Evolutionary conservation across 2,329 filamentous ascomycete species (phyloP).

Genomic region (Herpotrichia juniperi): DNA sequence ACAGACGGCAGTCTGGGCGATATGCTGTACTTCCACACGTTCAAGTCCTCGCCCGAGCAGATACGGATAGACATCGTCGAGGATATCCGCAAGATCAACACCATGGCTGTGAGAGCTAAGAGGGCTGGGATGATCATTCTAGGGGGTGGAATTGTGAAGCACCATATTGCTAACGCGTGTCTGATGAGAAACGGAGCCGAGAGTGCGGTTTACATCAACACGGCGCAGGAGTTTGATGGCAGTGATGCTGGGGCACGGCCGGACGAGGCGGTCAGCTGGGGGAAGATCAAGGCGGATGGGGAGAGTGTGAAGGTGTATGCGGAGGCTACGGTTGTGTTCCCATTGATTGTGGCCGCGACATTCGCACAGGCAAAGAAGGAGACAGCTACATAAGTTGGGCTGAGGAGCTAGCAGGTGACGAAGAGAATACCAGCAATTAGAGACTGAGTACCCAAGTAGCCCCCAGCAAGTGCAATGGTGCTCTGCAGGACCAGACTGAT

Average conservation of each 20-base stretch:
- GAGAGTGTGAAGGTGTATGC: constrained; percentile 85
- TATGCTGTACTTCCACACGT: constrained; percentile 99
- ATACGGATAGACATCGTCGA: constrained; percentile 90
- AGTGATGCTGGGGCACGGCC: constrained; percentile 94
- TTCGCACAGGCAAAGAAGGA: constrained; percentile 56
- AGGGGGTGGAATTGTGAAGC: constrained; percentile 94
- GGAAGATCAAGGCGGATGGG: constrained; percentile 91
- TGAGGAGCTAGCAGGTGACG: too few species aligned
- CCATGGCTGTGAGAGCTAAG: constrained; percentile 84
- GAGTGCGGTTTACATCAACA: constrained; percentile 97
- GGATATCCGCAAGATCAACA: constrained; percentile 93
- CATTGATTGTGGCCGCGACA: constrained; percentile 69
- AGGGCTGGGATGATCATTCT: constrained; percentile 93
- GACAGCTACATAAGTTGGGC: too few species aligned
- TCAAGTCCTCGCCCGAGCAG: constrained; percentile 81
- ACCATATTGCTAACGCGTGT: constrained; percentile 97
- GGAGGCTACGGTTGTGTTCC: constrained; percentile 71
- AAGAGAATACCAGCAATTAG: too few species aligned
- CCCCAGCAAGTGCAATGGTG: too few species aligned
- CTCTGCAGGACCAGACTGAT: too few species aligned
- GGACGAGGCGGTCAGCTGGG: constrained; percentile 97
- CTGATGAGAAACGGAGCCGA: constrained; percentile 98
- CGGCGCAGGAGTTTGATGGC: constrained; percentile 95
- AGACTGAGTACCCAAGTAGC: too few species aligned
- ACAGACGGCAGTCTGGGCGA: constrained; percentile 95